Evolutionary conservation across 202 grass and related monocot species (phyloP), one percentile per base, ranked within the genome.

Genomic region (Dendrocalamus latiflorus): DNA sequence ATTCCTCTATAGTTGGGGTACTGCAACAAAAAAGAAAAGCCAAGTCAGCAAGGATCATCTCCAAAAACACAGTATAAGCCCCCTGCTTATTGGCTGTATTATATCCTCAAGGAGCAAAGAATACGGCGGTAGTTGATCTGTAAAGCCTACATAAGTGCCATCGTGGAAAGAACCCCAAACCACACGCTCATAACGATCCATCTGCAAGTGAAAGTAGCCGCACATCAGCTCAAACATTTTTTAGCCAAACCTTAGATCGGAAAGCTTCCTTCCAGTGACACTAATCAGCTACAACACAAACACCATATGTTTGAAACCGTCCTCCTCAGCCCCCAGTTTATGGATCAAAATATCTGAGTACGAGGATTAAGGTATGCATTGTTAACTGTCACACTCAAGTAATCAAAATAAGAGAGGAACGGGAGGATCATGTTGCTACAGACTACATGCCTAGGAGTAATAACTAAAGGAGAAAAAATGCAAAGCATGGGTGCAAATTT

Each of bases 21-120:
- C 74, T 47, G 4, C 20, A 44, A 59, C 1, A 21, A 22, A 83
- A 2, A 18, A 3, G 3, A 45, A 18, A 39, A n/a, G 26, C 24
- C 44, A 76, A 43, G 83, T 78, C 78, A 82, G 72, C 88, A 21
- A 51, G 63, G 76, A 76, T 6, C 33, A 44, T 53, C 25, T 75
- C 64, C 54, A 82, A 76, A 68, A 76, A 61, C 57, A 25, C 41
- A 15, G 77, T 72, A 33, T 21, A 45, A 72, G 15, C 45, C 36
- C 45, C 17, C 44, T 59, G 70, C 70, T 53, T 62, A 78, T 56
- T 43, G 72, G 25, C 48, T n/a, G n/a, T n/a, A n/a, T n/a, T 65
- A 34, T 70, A 48, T 61, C 50, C 75, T 56, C 49, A 8, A 64
- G 26, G 34, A 66, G 47, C 26, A 28, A 28, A 28, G 1, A 42